phyloP scores from a whole-genome alignment of 2,329 filamentous ascomycete species.

The Xylogone sp. region DNA sequence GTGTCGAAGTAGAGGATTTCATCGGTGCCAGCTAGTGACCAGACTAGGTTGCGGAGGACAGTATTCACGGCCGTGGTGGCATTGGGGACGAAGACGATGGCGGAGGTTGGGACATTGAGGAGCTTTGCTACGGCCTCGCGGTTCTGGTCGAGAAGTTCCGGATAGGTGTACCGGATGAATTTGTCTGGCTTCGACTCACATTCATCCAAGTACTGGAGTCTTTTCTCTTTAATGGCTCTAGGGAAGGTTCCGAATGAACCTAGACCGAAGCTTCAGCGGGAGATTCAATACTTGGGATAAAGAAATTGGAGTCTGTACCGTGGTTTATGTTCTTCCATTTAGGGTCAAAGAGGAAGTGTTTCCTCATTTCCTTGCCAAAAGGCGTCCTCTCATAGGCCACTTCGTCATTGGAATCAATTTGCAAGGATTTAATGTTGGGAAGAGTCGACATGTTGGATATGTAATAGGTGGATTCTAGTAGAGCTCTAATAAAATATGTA shows the following conservation, averaged over 20 bases:
- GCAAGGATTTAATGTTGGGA: too few species aligned
- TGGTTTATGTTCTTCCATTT: slow-evolving; percentile 31
- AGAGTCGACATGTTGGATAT: too few species aligned
- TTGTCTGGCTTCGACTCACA: slow-evolving; percentile 67
- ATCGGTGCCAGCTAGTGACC: slow-evolving; percentile 57
- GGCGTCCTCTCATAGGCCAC: slow-evolving; percentile 19
- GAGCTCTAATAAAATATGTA: too few species aligned
- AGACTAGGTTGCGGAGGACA: slow-evolving; percentile 71
- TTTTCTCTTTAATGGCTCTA: slow-evolving; percentile 50
- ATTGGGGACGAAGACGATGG: slow-evolving; percentile 76
- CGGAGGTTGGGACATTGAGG: slow-evolving; percentile 61
- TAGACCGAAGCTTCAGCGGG: slow-evolving; percentile 5
- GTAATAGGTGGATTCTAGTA: too few species aligned
- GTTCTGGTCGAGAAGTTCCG: slow-evolving; percentile 57
- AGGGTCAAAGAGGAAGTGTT: slow-evolving; percentile 29
- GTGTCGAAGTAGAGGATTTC: slow-evolving; percentile 76
- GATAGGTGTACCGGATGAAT: slow-evolving; percentile 70
- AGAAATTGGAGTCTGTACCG: slow-evolving; percentile 20
- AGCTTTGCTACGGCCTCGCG: slow-evolving; percentile 62
- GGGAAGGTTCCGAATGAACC: slow-evolving; percentile 82
- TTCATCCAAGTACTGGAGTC: slow-evolving; percentile 62
- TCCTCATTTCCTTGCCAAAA: slow-evolving; percentile 29
- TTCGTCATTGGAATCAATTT: neutral
- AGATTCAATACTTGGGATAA: neutral
- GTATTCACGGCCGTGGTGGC: slow-evolving; percentile 77